phyloP scores from a whole-genome alignment of 2,329 filamentous ascomycete genomes.

The Cladophialophora yegresii region DNA sequence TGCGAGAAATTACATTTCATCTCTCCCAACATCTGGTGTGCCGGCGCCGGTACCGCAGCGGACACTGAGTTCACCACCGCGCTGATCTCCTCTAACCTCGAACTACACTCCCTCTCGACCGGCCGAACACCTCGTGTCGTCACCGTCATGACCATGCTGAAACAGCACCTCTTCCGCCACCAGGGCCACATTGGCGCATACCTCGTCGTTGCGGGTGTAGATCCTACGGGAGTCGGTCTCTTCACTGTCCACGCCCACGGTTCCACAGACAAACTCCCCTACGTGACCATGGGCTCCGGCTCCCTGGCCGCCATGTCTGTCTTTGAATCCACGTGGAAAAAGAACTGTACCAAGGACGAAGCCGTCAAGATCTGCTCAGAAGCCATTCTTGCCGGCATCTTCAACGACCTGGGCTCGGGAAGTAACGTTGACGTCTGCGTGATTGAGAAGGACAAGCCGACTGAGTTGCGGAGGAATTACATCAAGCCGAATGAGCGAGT shows the following conservation, averaged over 20 bases:
- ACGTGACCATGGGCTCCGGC: constrained; percentile 98
- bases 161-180: constrained; percentile 98
- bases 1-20: constrained; percentile 99
- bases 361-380: constrained; percentile 81
- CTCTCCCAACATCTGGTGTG: constrained; percentile 97
- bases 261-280: constrained; percentile 96
- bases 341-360: constrained; percentile 71
- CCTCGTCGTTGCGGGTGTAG: constrained; percentile 92
- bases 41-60: constrained; percentile 93
- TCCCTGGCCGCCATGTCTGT: constrained; percentile 96
- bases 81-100: constrained; percentile 97
- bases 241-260: constrained; percentile 99
- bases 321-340: constrained; percentile 95
- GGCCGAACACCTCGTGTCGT: constrained; percentile 96
- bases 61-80: constrained; percentile 99
- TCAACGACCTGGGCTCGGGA: constrained; percentile 95
- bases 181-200: constrained; percentile 98
- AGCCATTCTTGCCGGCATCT: constrained; percentile 94
- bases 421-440: constrained; percentile 97
- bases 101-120: constrained; percentile 93
- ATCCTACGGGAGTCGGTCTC: constrained; percentile 90
- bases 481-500: constrained; percentile 89
- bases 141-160: constrained; percentile 98
- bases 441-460: constrained; percentile 94
- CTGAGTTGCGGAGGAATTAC: constrained; percentile 80